Base-by-base conservation (phyloP, 768 basidiomycete species). In the Suillus tomentosus region DNA sequence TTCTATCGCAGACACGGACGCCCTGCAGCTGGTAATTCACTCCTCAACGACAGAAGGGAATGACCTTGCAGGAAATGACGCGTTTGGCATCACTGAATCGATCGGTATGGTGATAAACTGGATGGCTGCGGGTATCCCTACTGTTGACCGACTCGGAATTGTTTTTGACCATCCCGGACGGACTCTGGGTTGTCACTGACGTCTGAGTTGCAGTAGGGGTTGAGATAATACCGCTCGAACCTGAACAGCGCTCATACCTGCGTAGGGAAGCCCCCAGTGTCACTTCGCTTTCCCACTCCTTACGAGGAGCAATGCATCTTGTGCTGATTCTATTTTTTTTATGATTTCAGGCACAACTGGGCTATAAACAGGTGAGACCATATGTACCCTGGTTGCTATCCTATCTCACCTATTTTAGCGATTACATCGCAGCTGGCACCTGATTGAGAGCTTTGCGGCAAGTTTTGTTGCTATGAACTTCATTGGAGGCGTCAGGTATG, bases 171-270 rank as follows among this genome's bases (percentile, higher is more conserved):
- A 66, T 69, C 65, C 67, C 66, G 70, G 70, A 62, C 60, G 68
- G 64, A 31, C 31, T 47, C 56, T 51, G 40, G 57, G 27, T 64
- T 69, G 56, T 63, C 66, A 63, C 60, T 61, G n/a, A 36, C 54
- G 54, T 71, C 61, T 14, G 65, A 67, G 76, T 74, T 62, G 74
- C 77, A 76, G 77, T 79, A 76, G 79, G 86, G 92, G 79, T 94
- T 95, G 94, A 96, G 94, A 95, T 91, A 65, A 95, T 86, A 95
- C 94, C 93, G 94, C 88, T 86, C 78, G 91, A 95, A 95, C 94
- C 92, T 95, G 94, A 92, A 85, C 90, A 94, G 92, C 84, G 91
- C 87, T 93, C 84, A 94, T 84, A 93, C 91, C 92, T 94, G 94
- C 94, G 94, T 92, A 94, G 93, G 92, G 92, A 95, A 92, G 90